These are phyloP conservation scores for Postia placenta DNA, from an alignment of 768 basidiomycete species.

Conservation along the genomic window DNA sequence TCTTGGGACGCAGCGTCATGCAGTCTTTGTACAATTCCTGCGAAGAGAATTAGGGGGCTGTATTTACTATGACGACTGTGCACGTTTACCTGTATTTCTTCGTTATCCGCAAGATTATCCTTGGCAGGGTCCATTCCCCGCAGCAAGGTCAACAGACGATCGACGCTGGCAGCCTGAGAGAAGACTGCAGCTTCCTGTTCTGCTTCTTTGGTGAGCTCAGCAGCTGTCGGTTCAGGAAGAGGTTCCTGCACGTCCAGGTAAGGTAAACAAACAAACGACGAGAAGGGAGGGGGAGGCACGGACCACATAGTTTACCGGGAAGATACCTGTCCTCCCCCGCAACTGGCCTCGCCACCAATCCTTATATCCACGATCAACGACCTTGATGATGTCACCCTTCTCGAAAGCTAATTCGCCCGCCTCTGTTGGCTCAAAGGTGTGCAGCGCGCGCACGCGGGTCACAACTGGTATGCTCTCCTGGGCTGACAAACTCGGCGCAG, in stretches of 20 bases:
- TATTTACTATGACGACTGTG: conserved; percentile 1
- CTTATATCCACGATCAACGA: conserved; percentile 88
- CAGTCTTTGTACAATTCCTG: conserved; percentile 88
- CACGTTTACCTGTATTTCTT: conserved; percentile 69
- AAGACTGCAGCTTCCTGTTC: conserved; percentile 89
- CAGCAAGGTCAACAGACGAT: conserved; percentile 71
- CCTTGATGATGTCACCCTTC: conserved; percentile 90
- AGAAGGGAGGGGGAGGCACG: conserved; percentile 22
- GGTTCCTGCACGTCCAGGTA: conserved; percentile 47
- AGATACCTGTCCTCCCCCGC: conserved; percentile 87
- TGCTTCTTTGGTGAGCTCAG: conserved; percentile 73
- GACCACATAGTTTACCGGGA: conserved; percentile 96
- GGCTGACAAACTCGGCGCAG: conserved; percentile 22
- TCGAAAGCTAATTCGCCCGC: conserved; percentile 88
- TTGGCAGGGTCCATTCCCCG: conserved; percentile 65
- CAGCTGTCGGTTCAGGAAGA: conserved; percentile 75
- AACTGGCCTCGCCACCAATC: conserved; percentile 98
- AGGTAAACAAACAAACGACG: background rate
- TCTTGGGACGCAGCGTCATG: conserved; percentile 88
- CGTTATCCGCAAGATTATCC: conserved; percentile 85
- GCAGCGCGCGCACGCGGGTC: conserved; percentile 83
- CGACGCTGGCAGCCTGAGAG: conserved; percentile 78
- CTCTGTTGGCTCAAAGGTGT: conserved; percentile 83
- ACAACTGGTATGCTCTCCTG: conserved; percentile 36
- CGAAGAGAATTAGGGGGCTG: conserved; percentile 8